Percentiles rank a stretch among this genome's conserved stretches.
Evolutionary conservation across 164 flowering plant genomes (phyloP).

Genomic region (Cinnamomum micranthum): DNA sequence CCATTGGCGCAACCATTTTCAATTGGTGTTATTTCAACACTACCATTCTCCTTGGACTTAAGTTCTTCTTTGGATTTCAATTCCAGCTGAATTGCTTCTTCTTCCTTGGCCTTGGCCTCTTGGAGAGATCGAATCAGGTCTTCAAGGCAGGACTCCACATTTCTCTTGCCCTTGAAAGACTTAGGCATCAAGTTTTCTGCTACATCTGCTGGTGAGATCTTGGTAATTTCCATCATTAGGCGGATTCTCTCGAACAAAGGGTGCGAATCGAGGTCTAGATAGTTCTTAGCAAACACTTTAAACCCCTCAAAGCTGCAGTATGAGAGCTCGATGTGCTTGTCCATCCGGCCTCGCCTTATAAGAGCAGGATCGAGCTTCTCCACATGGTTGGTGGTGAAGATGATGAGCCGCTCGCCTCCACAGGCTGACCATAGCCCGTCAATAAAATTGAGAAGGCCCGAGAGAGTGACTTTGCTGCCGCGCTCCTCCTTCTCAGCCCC

Average conservation of each 20-base stretch:
- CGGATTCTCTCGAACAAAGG: conserved; percentile 31
- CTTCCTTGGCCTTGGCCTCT: conserved; percentile 27
- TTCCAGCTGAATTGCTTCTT: background rate
- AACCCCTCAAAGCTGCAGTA: conserved; percentile 49
- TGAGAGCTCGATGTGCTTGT: conserved; percentile 62
- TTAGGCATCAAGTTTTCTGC: conserved; percentile 60
- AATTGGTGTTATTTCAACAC: no score
- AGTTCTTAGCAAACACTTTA: conserved; percentile 51
- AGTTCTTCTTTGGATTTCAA: background rate
- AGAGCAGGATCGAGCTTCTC: conserved; percentile 62
- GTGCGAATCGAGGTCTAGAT: conserved; percentile 37
- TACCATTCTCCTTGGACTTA: background rate
- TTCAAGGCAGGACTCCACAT: conserved; percentile 26
- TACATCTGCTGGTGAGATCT: conserved; percentile 62
- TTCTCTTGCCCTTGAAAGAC: conserved; percentile 14
- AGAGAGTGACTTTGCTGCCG: conserved; percentile 54
- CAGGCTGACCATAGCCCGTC: conserved; percentile 75
- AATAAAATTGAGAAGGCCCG: conserved; percentile 65
- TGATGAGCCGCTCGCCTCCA: conserved; percentile 57
- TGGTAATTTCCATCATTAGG: conserved; percentile 24
- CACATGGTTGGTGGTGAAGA: conserved; percentile 60
- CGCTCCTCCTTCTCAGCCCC: conserved; percentile 23
- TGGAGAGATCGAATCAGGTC: conserved; percentile 41
- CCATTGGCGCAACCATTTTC: background rate
- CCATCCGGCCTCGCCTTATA: conserved; percentile 57